Evolutionary conservation across 768 basidiomycete genomes (phyloP).

Genomic region (Russula sp.): DNA sequence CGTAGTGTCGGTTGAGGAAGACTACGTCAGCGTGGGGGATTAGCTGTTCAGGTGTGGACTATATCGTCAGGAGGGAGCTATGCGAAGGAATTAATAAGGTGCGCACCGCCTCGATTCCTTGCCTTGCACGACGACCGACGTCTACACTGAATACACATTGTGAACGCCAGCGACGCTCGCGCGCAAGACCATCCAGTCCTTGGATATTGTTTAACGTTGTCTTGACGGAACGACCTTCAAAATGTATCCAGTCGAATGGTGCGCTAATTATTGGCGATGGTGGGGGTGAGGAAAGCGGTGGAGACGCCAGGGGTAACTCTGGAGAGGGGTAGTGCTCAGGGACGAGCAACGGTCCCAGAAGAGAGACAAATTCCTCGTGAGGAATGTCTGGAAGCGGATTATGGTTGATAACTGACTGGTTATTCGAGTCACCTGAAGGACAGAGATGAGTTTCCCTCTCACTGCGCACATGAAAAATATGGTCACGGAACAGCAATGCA

Average conservation of each 20-base stretch:
- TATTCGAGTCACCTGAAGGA: constrained; percentile 50
- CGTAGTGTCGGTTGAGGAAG: constrained; percentile 75
- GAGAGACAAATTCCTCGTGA: constrained; percentile 79
- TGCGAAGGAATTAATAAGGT: constrained; percentile 25
- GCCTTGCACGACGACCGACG: constrained; percentile 66
- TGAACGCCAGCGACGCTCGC: constrained; percentile 79
- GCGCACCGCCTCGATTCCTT: constrained; percentile 73
- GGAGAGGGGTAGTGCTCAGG: constrained; percentile 70
- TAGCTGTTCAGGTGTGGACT: constrained; percentile 45
- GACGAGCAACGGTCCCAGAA: constrained; percentile 73
- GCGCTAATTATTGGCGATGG: constrained; percentile 41
- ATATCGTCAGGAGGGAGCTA: background rate
- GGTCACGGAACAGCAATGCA: too few species aligned
- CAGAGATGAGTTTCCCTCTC: background rate
- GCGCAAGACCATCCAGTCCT: constrained; percentile 76
- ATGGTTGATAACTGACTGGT: constrained; percentile 76
- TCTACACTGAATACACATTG: constrained; percentile 82
- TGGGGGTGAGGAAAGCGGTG: constrained; percentile 26
- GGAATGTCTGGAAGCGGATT: constrained; percentile 85
- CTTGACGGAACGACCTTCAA: constrained; percentile 77
- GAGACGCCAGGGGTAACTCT: constrained; percentile 33
- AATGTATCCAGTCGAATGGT: constrained; percentile 85
- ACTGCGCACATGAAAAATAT: too few species aligned
- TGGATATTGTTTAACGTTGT: constrained; percentile 75
- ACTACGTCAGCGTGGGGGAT: constrained; percentile 80